Percentiles rank a stretch among this genome's conserved stretches.
These are phyloP conservation scores for Seiridium cupressi DNA, from an alignment of 2,329 filamentous ascomycete genomes.

Conservation along the genomic window DNA sequence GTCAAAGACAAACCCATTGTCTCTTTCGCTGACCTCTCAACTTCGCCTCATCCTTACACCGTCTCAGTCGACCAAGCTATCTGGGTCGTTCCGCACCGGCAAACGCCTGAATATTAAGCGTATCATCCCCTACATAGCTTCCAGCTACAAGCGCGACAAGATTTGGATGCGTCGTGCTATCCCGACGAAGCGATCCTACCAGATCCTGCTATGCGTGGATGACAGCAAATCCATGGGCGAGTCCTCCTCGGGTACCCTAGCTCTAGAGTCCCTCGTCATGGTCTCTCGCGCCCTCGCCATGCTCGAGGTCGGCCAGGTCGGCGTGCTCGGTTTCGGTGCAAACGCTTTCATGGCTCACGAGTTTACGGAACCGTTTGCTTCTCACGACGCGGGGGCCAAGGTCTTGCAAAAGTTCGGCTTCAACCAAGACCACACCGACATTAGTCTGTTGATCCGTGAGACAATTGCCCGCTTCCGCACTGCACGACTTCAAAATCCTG, in stretches of 20 bases:
- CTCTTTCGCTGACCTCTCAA: slow-evolving; percentile 87
- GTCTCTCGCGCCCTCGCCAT: slow-evolving; percentile 84
- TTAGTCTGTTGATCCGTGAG: slow-evolving; percentile 72
- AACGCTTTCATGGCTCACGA: slow-evolving; percentile 82
- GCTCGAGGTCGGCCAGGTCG: slow-evolving; percentile 93
- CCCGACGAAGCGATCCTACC: slow-evolving; percentile 91
- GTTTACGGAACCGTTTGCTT: slow-evolving; percentile 77
- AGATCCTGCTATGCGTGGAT: slow-evolving; percentile 96
- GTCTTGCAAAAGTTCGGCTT: slow-evolving; percentile 86
- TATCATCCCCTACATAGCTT: slow-evolving; percentile 99
- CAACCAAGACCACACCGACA: slow-evolving; percentile 80
- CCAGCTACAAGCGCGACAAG: slow-evolving; percentile 97
- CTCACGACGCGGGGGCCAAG: slow-evolving; percentile 74
- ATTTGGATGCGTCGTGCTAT: slow-evolving; percentile 97
- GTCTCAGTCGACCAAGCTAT: slow-evolving; percentile 92
- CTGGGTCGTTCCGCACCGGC: slow-evolving; percentile 93
- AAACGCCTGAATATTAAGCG: slow-evolving; percentile 99
- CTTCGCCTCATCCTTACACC: slow-evolving; percentile 93
- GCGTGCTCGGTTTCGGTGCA: slow-evolving; percentile 84
- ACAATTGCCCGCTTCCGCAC: slow-evolving; percentile 80
- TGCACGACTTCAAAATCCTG: slow-evolving; percentile 61
- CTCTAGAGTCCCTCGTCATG: slow-evolving; percentile 91
- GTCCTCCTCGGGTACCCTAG: slow-evolving; percentile 69
- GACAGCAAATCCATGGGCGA: slow-evolving; percentile 95
- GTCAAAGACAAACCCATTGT: slow-evolving; percentile 77